phyloP scores from a whole-genome alignment of 371 early-diverging fungal species.

The Mortierella sp. region DNA sequence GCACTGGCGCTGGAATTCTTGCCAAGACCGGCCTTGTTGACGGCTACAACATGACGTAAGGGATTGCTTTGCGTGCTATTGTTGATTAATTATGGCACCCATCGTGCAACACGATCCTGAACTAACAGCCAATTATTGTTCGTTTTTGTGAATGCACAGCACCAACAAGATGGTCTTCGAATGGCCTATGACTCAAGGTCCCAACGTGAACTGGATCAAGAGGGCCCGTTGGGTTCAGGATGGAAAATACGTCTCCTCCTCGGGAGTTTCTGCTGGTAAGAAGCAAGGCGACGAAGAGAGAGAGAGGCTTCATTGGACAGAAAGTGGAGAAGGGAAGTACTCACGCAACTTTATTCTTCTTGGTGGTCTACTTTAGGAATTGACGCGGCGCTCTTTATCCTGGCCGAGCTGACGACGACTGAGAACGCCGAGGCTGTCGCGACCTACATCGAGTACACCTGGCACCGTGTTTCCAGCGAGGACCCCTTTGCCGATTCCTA shows the following conservation, averaged over 20 bases:
- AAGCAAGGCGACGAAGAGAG: too few relatives aligned
- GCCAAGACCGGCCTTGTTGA: constrained; percentile 62
- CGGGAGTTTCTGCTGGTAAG: constrained; percentile 66
- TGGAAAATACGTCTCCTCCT: constrained; percentile 61
- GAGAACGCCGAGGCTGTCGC: constrained; percentile 34
- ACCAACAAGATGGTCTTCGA: constrained; percentile 64
- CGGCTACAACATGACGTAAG: constrained; percentile 59
- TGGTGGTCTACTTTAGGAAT: constrained; percentile 21
- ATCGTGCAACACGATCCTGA: background rate
- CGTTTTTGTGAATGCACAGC: background rate
- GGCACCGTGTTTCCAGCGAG: constrained; percentile 41
- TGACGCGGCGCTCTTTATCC: constrained; percentile 46
- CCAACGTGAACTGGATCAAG: constrained; percentile 60
- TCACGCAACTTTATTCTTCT: background rate
- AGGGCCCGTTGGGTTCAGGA: constrained; percentile 67
- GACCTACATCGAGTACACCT: constrained; percentile 42
- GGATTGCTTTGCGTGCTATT: background rate
- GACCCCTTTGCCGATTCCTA: constrained; percentile 56
- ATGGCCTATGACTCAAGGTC: constrained; percentile 31
- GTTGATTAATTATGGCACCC: background rate
- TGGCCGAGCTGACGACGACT: constrained; percentile 26
- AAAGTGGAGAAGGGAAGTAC: background rate
- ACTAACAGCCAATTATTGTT: background rate
- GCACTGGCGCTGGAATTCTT: constrained; percentile 62
- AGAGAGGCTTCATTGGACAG: background rate